A percentile compares a stretch with the other conserved stretches of the same genome.
Evolutionary conservation across 2,329 filamentous ascomycete genomes (phyloP).

Genomic region (Fusarium subtropicale): DNA sequence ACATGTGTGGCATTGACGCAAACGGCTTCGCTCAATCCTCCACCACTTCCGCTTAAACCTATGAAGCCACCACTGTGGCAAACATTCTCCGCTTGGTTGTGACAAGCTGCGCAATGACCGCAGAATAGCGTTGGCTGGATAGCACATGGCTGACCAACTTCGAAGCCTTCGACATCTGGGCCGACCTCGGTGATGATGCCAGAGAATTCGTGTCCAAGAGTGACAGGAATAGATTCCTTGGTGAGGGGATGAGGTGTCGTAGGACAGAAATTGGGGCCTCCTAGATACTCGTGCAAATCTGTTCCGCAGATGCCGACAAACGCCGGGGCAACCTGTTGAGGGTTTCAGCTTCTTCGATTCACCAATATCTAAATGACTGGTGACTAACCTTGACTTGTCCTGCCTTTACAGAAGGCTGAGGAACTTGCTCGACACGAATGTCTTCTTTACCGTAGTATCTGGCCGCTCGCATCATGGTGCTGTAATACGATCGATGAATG

Average conservation of each 20-base stretch:
- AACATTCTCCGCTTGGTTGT: constrained; percentile 64
- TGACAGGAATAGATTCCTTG: constrained; percentile 66
- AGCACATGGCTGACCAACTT: constrained; percentile 67
- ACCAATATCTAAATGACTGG: fast-evolving
- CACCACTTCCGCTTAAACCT: constrained; percentile 58
- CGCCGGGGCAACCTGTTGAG: constrained; percentile 43
- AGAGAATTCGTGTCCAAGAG: constrained; percentile 73
- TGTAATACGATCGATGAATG: constrained; percentile 12
- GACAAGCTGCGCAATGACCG: constrained; percentile 66
- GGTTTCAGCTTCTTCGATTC: background rate
- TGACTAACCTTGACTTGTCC: constrained; percentile 59
- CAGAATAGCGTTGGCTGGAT: constrained; percentile 71
- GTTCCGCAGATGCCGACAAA: constrained; percentile 64
- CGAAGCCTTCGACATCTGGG: constrained; percentile 57
- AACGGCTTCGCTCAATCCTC: constrained; percentile 66
- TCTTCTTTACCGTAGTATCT: constrained; percentile 67
- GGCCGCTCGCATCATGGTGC: constrained; percentile 66
- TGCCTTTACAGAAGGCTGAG: constrained; percentile 58
- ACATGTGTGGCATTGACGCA: constrained; percentile 62
- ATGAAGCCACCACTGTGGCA: constrained; percentile 61
- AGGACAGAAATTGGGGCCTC: constrained; percentile 51
- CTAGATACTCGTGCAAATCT: constrained; percentile 50
- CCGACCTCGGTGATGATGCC: constrained; percentile 71
- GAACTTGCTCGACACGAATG: constrained; percentile 64
- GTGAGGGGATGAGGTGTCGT: constrained; percentile 70